Conservation (phyloP, 345 rosid genomes). For the Sonneratia alba region DNA sequence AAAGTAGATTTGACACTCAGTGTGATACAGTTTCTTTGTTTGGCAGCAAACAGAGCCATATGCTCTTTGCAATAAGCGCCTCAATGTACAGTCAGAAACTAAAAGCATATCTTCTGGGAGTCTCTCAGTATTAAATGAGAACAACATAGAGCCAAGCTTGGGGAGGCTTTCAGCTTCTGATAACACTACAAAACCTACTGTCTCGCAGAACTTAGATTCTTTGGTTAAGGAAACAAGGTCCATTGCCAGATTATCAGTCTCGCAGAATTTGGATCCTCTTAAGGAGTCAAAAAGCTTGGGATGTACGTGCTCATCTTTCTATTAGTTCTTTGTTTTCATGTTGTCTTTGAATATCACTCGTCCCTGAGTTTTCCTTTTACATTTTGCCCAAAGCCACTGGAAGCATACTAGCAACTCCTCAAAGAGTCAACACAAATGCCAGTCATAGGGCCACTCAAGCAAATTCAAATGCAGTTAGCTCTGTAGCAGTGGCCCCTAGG, state of each 20-base stretch:
- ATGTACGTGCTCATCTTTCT: conserved; percentile 31
- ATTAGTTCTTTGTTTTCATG: conserved; percentile 19
- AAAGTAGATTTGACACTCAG: neutral
- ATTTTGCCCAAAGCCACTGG: conserved; percentile 51
- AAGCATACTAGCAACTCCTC: conserved; percentile 75
- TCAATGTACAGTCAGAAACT: conserved; percentile 52
- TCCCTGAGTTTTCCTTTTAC: conserved; percentile 15
- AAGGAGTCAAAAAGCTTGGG: conserved; percentile 54
- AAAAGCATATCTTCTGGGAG: conserved; percentile 47
- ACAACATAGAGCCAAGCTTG: conserved; percentile 15
- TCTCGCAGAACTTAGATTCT: conserved; percentile 27
- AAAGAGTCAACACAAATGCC: conserved; percentile 41
- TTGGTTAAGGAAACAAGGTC: conserved; percentile 64
- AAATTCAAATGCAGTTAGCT: conserved; percentile 31
- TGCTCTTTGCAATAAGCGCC: conserved; percentile 38
- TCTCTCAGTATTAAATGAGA: conserved; percentile 48
- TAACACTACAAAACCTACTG: conserved; percentile 21
- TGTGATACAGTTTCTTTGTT: neutral
- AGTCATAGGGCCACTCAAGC: conserved; percentile 34
- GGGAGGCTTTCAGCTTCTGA: conserved; percentile 35
- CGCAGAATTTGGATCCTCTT: conserved; percentile 68
- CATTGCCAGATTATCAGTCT: conserved; percentile 71
- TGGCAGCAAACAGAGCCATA: conserved; percentile 70
- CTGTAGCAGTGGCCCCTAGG: conserved; percentile 43
- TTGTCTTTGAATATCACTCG: conserved; percentile 6